Base-by-base conservation (phyloP, 495 filamentous ascomycete genomes). In the Hyaloscypha hepaticicola region DNA sequence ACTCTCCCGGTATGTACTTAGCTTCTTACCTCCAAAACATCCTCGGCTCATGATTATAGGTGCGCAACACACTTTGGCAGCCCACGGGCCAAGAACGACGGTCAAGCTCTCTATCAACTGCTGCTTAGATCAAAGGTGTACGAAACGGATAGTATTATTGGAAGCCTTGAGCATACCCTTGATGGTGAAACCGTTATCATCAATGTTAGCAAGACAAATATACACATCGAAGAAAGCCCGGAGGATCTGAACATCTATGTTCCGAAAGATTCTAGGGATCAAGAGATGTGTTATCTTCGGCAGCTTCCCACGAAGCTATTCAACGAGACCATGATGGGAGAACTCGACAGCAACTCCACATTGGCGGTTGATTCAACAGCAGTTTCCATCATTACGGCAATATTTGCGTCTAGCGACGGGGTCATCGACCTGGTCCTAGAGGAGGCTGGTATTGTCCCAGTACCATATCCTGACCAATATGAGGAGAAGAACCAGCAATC, bases 221-320 rank as follows among this genome's bases (percentile, higher is more conserved):
- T 80, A 2, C 72, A 79, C 53, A 71, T 82, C 51, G 58, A 74
- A 22, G 72, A 77, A n/a, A 26, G 60, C 1, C 25, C 7, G 5
- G 51, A 61, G 24, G 69, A 65, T 12, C 65, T 80, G 21, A 69
- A 60, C 2, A 64, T 81, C 16, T 81, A 80, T 53, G 71, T 82
- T 9, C 78, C 78, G 6, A 61, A 57, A 6, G 66, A 80, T 60
- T 63, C 73, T 50, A 64, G 63, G 24, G 26, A 45, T 11, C 74
- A 76, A 65, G 69, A 78, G 27, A 12, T 73, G 16, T 76, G 72
- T 55, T 79, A 77, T 61, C 33, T 64, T 51, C 69, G 63, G 9
- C 48, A 28, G 8, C 69, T 82, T 6, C 77, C 79, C 9, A 41
- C 41, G 8, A 55, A 58, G 5, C 58, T 61, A 22, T 48, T 60